Percentiles rank a stretch among this genome's conserved stretches.
These are phyloP conservation scores for Lathyrus sativus DNA, from an alignment of 306 rosid species.

Conservation along the genomic window DNA sequence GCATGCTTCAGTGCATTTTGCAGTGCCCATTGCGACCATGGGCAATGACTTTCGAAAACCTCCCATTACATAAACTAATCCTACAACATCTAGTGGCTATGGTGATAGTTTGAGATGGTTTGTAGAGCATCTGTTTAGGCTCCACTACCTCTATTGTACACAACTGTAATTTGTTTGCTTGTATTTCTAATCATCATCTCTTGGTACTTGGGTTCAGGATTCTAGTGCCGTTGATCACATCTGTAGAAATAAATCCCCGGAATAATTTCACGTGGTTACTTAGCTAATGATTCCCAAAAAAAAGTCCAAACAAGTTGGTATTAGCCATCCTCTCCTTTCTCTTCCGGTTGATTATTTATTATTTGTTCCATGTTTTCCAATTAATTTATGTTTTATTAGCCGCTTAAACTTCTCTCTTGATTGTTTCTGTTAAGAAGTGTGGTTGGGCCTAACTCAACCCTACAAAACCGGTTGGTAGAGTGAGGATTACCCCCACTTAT, in stretches of 20 bases:
- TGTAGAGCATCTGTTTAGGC: not conserved
- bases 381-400: not conserved
- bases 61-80: not conserved
- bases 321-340: slow-evolving; percentile 10
- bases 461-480: too few relatives aligned
- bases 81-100: not conserved
- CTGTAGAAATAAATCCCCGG: not conserved
- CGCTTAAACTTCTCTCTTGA: not conserved
- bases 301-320: not conserved
- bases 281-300: not conserved
- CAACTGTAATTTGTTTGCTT: slow-evolving; percentile 1
- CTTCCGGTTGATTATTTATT: not conserved
- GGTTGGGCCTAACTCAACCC: too few relatives aligned
- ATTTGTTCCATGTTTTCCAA: not conserved
- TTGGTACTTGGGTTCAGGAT: not conserved
- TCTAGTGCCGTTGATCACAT: not conserved
- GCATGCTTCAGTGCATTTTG: not conserved
- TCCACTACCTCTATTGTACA: slow-evolving; percentile 9
- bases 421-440: too few relatives aligned
- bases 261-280: not conserved
- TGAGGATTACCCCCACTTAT: too few relatives aligned
- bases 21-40: not conserved
- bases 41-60: not conserved
- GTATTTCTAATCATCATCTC: slow-evolving; percentile 1
- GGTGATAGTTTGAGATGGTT: not conserved